Percentiles rank a stretch among this genome's conserved stretches.
Conservation (phyloP, 768 basidiomycete species). For the Xerocomellus chrysenteron region DNA sequence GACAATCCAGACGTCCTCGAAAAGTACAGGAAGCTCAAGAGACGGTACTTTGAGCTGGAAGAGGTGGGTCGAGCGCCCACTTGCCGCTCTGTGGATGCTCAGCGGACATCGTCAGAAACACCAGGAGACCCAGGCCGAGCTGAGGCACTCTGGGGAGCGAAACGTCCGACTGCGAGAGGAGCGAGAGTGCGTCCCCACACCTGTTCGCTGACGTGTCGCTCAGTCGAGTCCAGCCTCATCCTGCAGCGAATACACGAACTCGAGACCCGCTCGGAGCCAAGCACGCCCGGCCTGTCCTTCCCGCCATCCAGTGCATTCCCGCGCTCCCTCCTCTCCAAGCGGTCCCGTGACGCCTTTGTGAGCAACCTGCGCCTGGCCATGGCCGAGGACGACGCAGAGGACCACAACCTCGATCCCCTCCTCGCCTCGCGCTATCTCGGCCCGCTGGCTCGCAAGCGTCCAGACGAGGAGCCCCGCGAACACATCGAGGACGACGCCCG, state of each 20-base stretch:
- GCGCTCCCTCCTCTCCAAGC: slow-evolving; percentile 44
- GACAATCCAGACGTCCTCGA: slow-evolving; percentile 51
- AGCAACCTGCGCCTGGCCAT: slow-evolving; percentile 49
- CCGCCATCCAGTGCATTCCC: slow-evolving; percentile 49
- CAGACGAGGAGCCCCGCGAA: slow-evolving; percentile 42
- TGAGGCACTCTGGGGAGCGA: slow-evolving; percentile 60
- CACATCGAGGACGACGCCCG: slow-evolving; percentile 47
- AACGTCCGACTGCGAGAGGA: slow-evolving; percentile 63
- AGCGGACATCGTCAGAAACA: slow-evolving; percentile 43
- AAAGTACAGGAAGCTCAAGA: slow-evolving; percentile 66
- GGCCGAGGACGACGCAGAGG: slow-evolving; percentile 44
- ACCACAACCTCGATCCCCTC: slow-evolving; percentile 46
- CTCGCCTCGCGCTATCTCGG: slow-evolving; percentile 47
- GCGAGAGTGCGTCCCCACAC: slow-evolving; percentile 48
- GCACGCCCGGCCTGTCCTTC: slow-evolving; percentile 31
- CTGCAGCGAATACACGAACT: slow-evolving; percentile 63
- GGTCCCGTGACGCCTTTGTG: slow-evolving; percentile 45
- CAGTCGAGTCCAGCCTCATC: slow-evolving; percentile 41
- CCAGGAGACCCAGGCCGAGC: slow-evolving; percentile 57
- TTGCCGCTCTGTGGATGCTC: background rate
- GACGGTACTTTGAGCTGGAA: slow-evolving; percentile 65
- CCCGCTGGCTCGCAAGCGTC: slow-evolving; percentile 43
- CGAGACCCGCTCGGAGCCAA: slow-evolving; percentile 42
- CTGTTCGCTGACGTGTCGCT: background rate
- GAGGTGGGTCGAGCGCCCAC: slow-evolving; percentile 49